Evolutionary conservation across 345 rosid genomes (phyloP), one percentile per base, ranked within the genome.

Genomic region (Rubroshorea leprosula): DNA sequence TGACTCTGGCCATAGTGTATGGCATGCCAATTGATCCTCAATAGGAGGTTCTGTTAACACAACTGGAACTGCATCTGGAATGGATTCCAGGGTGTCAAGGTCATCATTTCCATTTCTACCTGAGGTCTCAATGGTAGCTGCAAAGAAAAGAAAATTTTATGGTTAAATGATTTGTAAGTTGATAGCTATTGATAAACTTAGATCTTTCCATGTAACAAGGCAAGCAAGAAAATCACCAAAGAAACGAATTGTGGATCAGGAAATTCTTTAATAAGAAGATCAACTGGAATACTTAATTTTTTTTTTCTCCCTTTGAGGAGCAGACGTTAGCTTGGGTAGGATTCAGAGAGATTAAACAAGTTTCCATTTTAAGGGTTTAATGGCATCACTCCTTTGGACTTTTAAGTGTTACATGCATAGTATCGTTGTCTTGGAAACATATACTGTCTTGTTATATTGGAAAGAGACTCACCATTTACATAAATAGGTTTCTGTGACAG

Each of bases 401-500:
- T n/a, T n/a, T n/a, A n/a, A n/a, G n/a, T n/a, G n/a, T n/a, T n/a
- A n/a, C n/a, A n/a, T n/a, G n/a, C n/a, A n/a, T n/a, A n/a, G n/a
- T n/a, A n/a, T n/a, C n/a, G n/a, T n/a, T n/a, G n/a, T n/a, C n/a
- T n/a, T n/a, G n/a, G n/a, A n/a, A n/a, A n/a, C n/a, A n/a, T n/a
- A n/a, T n/a, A n/a, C n/a, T n/a, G n/a, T n/a, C n/a, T n/a, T n/a
- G n/a, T n/a, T n/a, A n/a, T n/a, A n/a, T n/a, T n/a, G n/a, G n/a
- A 54, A 47, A 31, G 54, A 57, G 56, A 58, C 80, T 70, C 55
- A 82, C 98, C 76, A 24, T 81, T 81, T 29, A 72, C 58, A 55
- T 86, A 92, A 26, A 92, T 92, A 66, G 97, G 98, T 72, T 89
- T 92, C 81, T 86, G 98, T n/a, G 96, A 92, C 46, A 92, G 76